phyloP scores from a whole-genome alignment of 495 filamentous ascomycete species.

The Aspergillus hancockii region DNA sequence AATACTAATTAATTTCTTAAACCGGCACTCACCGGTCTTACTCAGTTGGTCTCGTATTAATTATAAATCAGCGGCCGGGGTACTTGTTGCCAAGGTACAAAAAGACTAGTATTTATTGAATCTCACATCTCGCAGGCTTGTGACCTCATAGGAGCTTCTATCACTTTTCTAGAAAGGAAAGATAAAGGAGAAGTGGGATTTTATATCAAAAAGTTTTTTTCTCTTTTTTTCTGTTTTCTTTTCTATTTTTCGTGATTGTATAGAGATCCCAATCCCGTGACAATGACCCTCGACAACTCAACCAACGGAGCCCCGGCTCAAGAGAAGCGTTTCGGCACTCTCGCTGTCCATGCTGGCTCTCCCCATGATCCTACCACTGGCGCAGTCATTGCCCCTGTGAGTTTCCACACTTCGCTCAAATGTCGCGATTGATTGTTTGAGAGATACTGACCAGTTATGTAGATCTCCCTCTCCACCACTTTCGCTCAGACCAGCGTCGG shows the following conservation, averaged over 20 bases:
- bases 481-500: conserved; percentile 86
- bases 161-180: background rate
- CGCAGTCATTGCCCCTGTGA: conserved; percentile 85
- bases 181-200: background rate
- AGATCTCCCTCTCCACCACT: conserved; percentile 95
- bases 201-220: background rate
- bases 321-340: conserved; percentile 78
- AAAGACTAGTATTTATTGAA: background rate
- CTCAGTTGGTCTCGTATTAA: background rate
- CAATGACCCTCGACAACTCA: conserved; percentile 22
- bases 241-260: background rate
- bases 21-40: background rate
- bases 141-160: conserved; percentile 1
- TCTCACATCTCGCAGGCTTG: background rate
- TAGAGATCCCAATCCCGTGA: conserved; percentile 9
- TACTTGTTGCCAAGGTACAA: no score
- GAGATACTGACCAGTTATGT: conserved; percentile 16
- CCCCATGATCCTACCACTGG: conserved; percentile 89
- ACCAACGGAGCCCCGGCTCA: conserved; percentile 35
- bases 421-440: background rate
- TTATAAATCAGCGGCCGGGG: background rate
- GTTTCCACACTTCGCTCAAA: conserved; percentile 16
- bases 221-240: background rate
- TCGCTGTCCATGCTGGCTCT: conserved; percentile 90
- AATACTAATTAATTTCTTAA: background rate